These are phyloP conservation scores for Jaenimonas drosophilae DNA, from an alignment of 208 protist genomes.

Conservation along the genomic window DNA sequence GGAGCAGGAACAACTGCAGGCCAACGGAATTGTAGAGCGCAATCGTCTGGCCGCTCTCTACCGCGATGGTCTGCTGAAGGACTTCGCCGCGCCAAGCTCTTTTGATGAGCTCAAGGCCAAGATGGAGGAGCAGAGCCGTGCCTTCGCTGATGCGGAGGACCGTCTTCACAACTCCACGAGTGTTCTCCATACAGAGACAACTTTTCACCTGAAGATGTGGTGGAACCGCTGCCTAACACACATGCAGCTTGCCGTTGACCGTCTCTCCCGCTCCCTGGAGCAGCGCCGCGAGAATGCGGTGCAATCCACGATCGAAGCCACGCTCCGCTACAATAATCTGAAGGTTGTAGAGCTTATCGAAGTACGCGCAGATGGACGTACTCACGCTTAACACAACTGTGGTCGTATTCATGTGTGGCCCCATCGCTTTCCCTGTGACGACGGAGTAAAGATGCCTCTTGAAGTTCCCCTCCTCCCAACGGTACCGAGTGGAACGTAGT, in stretches of 20 bases:
- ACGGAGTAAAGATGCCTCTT: no score
- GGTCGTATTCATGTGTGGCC: neutral
- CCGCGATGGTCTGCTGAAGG: slow-evolving; percentile 23
- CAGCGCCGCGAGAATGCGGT: slow-evolving; percentile 26
- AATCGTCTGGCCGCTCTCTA: slow-evolving; percentile 37
- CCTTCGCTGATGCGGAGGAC: slow-evolving; percentile 29
- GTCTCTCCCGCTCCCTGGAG: slow-evolving; percentile 19
- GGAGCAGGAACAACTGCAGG: slow-evolving; percentile 41
- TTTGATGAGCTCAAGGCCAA: slow-evolving; percentile 64
- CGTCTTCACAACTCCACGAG: slow-evolving; percentile 21
- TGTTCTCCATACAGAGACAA: slow-evolving; percentile 63
- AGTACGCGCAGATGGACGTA: slow-evolving; percentile 16
- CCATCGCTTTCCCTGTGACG: no score
- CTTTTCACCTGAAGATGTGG: slow-evolving; percentile 72
- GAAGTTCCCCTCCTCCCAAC: no score
- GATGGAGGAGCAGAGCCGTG: slow-evolving; percentile 42
- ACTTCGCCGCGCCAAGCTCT: slow-evolving; percentile 64
- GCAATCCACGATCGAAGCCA: slow-evolving; percentile 35
- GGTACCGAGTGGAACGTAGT: no score
- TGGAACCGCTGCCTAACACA: slow-evolving; percentile 74
- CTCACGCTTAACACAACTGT: neutral
- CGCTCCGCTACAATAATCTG: slow-evolving; percentile 48
- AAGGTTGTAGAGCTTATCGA: slow-evolving; percentile 32
- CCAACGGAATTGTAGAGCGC: slow-evolving; percentile 33
- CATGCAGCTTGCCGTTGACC: slow-evolving; percentile 44